Evolutionary conservation across 495 filamentous ascomycete species (phyloP).

Genomic region (Tetracladium marchalianum): DNA sequence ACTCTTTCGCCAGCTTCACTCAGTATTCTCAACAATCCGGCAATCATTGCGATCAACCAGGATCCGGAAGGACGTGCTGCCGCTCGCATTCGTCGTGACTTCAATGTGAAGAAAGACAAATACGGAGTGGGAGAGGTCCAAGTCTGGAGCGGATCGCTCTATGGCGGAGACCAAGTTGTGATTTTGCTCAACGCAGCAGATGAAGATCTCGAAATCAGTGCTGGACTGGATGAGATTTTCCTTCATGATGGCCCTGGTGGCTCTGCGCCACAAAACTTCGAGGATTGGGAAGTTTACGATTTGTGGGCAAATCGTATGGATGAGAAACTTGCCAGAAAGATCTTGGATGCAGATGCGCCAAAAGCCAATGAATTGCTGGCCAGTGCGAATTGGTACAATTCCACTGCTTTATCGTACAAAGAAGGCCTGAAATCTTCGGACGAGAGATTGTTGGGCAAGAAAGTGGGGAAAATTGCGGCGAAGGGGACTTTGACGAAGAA

Average conservation of each 20-base stretch:
- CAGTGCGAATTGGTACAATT: conserved; percentile 23
- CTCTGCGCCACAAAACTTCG: conserved; percentile 22
- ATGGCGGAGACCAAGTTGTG: conserved; percentile 30
- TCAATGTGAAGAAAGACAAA: conserved; percentile 14
- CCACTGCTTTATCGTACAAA: conserved; percentile 25
- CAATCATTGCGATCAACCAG: conserved; percentile 36
- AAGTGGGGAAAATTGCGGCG: conserved; percentile 25
- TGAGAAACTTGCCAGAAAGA: conserved; percentile 25
- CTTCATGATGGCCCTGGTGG: conserved; percentile 29
- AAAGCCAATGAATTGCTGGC: conserved; percentile 8
- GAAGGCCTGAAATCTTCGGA: conserved; percentile 25
- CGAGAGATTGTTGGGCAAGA: conserved; percentile 29
- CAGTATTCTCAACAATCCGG: conserved; percentile 27
- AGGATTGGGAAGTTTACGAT: conserved; percentile 42
- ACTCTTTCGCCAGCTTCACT: conserved; percentile 13
- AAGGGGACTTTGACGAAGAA: conserved; percentile 24
- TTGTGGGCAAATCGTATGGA: conserved; percentile 44
- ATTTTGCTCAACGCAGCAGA: conserved; percentile 33
- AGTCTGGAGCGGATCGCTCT: conserved; percentile 33
- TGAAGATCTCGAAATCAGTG: conserved; percentile 30
- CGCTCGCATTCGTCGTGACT: conserved; percentile 1
- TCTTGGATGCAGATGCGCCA: conserved; percentile 25
- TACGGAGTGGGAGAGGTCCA: conserved; percentile 34
- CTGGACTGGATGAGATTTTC: conserved; percentile 42
- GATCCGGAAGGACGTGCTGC: conserved; percentile 22